A percentile compares a stretch with the other conserved stretches of the same genome.
These are phyloP conservation scores for Microbotryum intermedium DNA, from an alignment of 1,284 basidiomycete genomes.

Conservation along the genomic window DNA sequence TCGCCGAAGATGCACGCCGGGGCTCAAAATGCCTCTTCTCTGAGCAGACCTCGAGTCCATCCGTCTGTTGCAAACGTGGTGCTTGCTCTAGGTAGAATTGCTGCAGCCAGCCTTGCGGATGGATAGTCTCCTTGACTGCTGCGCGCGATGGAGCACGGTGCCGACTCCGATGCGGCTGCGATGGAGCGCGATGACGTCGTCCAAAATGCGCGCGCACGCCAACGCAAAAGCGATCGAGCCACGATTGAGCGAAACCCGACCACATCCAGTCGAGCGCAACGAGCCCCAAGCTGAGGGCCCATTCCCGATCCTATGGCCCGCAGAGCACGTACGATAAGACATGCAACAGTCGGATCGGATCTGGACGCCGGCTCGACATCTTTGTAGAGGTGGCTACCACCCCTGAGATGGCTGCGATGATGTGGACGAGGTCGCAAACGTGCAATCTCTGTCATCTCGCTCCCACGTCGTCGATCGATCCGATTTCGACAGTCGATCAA, in stretches of 20 bases:
- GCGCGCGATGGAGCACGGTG: too few relatives aligned
- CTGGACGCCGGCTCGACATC: not conserved
- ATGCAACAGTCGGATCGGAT: too few relatives aligned
- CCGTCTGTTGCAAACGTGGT: conserved; percentile 34
- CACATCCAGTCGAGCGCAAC: too few relatives aligned
- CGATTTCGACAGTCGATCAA: not conserved
- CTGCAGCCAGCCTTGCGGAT: conserved; percentile 43
- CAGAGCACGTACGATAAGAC: too few relatives aligned
- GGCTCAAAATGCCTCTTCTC: too few relatives aligned
- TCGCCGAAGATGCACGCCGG: not conserved
- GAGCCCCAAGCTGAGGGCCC: too few relatives aligned
- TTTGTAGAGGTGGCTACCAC: conserved; percentile 10
- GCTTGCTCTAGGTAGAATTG: conserved; percentile 56
- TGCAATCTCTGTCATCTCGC: not conserved
- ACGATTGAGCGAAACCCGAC: too few relatives aligned
- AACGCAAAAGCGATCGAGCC: conserved; percentile 5
- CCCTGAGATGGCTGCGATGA: not conserved
- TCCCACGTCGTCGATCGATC: not conserved
- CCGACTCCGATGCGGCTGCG: too few relatives aligned
- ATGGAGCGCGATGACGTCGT: conserved; percentile 42
- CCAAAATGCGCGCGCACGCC: conserved; percentile 14
- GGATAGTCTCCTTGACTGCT: too few relatives aligned
- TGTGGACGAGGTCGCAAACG: not conserved
- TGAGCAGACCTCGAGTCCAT: not conserved
- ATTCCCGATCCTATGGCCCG: too few relatives aligned